Evolutionary conservation across 106 monocot genomes (phyloP), one percentile per base, ranked within the genome.

Genomic region (Dendrobium chrysotoxum): DNA sequence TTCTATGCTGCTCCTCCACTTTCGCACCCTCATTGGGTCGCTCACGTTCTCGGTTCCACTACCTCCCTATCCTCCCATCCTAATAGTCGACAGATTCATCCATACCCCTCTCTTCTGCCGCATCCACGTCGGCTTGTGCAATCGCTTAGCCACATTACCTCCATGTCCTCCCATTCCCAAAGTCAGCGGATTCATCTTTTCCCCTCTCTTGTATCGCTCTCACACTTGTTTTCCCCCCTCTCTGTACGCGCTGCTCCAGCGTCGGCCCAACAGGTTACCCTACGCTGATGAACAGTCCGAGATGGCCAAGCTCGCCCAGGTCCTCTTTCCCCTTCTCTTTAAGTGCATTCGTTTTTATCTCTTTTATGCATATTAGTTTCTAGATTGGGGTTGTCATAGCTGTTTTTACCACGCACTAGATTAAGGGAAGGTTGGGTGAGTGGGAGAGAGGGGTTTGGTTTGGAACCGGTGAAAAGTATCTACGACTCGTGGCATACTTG

Each of bases 281-380:
- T 42, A 42, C 39, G 74, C 40, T 11, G 74, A 74, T 41, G 74
- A 40, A 42, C 41, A 74, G 41, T 74, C 41, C 9, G 74, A 74
- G 41, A n/a, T 15, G 17, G 74, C 74, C 6, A 74, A 74, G 7
- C 74, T 74, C 8, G 40, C 74, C 40, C 74, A 74, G 74, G 74
- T 74, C 20, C n/a, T 41, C 21, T 26, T 18, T 40, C 73, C 4
- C 40, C 5, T 4, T 40, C 38, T 20, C 73, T 21, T 74, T 35
- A 74, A 16, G 16, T 70, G 31, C 70, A 28, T 23, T 70, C 25
- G 10, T 3, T 15, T 31, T 70, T 2, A 70, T 70, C 70, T 35
- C 2, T 3, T 70, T 70, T 70, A 70, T 70, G 31, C 26, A 31
- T 38, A 35, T 15, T 23, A 23, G 0, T 35, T 70, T 28, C 15